Conservation (phyloP, 108 stramenopile species). For the Cyclotella sp. region DNA sequence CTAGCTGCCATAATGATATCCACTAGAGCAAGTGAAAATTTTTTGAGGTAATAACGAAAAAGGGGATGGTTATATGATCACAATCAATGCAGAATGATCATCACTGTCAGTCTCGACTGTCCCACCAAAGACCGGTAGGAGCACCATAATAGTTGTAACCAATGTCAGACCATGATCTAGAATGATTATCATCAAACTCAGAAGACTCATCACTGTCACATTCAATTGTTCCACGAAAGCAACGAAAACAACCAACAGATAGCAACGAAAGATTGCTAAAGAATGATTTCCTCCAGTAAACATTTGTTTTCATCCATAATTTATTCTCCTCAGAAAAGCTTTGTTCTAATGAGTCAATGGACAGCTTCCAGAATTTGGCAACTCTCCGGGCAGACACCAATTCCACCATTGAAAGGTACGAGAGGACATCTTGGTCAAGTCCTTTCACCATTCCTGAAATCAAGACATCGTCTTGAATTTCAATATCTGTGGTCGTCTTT, state of each 20-base stretch:
- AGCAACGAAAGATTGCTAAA: not conserved
- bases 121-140: too few relatives aligned
- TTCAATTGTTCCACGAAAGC: not conserved
- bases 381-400: not conserved
- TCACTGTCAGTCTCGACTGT: too few relatives aligned
- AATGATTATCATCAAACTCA: too few relatives aligned
- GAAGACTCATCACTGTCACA: not conserved
- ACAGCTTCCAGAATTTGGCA: not conserved
- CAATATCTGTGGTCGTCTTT: too few relatives aligned
- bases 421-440: not conserved
- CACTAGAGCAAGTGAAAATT: too few relatives aligned
- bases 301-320: not conserved
- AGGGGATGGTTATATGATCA: too few relatives aligned
- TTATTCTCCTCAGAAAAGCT: not conserved
- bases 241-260: constrained; percentile 1
- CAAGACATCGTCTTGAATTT: not conserved
- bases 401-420: not conserved
- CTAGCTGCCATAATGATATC: too few relatives aligned
- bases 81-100: too few relatives aligned
- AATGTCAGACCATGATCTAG: too few relatives aligned
- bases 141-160: too few relatives aligned
- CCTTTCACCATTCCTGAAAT: not conserved
- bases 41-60: too few relatives aligned
- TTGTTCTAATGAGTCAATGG: not conserved
- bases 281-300: not conserved